A percentile compares a stretch with the other conserved stretches of the same genome.
phyloP scores from a whole-genome alignment of 352 stramenopile genomes.

The Achlya hypogyna region DNA sequence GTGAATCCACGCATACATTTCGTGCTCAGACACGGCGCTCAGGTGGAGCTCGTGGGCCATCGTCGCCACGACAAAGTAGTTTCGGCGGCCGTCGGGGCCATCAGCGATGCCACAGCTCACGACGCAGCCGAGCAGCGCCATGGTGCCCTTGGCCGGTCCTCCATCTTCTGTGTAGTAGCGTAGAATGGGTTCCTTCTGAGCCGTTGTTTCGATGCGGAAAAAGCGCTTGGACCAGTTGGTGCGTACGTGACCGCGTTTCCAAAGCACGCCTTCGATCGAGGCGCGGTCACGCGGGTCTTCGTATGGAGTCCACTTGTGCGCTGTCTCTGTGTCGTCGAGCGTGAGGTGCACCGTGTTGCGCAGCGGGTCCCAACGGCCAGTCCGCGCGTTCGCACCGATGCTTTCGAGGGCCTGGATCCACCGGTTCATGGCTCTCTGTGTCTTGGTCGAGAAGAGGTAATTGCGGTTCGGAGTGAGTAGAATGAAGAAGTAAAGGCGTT shows the following conservation, averaged over 20 bases:
- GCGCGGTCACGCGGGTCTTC: slow-evolving; percentile 80
- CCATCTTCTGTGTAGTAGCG: slow-evolving; percentile 80
- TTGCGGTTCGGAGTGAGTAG: slow-evolving; percentile 65
- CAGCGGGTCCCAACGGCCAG: slow-evolving; percentile 64
- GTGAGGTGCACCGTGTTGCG: slow-evolving; percentile 79
- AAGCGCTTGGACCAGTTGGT: slow-evolving; percentile 87
- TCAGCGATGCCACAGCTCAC: slow-evolving; percentile 78
- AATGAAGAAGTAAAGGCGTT: slow-evolving; percentile 78
- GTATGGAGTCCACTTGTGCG: slow-evolving; percentile 80
- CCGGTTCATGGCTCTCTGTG: slow-evolving; percentile 64
- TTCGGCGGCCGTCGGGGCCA: slow-evolving; percentile 64
- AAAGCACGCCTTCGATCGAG: slow-evolving; percentile 75
- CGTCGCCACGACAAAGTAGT: slow-evolving; percentile 81
- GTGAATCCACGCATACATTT: slow-evolving; percentile 84
- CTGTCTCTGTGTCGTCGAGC: slow-evolving; percentile 51
- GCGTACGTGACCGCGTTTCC: slow-evolving; percentile 68
- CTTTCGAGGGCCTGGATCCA: slow-evolving; percentile 72
- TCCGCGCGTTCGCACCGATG: slow-evolving; percentile 38
- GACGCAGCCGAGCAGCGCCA: slow-evolving; percentile 67
- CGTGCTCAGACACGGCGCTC: slow-evolving; percentile 66
- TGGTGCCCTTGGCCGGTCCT: slow-evolving; percentile 54
- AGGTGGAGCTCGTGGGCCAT: slow-evolving; percentile 80
- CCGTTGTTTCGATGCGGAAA: slow-evolving; percentile 81
- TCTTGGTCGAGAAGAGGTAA: slow-evolving; percentile 73
- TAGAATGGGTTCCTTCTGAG: slow-evolving; percentile 35